Base-by-base conservation (phyloP, 805 yeast genomes). In the Spathaspora girioi region DNA sequence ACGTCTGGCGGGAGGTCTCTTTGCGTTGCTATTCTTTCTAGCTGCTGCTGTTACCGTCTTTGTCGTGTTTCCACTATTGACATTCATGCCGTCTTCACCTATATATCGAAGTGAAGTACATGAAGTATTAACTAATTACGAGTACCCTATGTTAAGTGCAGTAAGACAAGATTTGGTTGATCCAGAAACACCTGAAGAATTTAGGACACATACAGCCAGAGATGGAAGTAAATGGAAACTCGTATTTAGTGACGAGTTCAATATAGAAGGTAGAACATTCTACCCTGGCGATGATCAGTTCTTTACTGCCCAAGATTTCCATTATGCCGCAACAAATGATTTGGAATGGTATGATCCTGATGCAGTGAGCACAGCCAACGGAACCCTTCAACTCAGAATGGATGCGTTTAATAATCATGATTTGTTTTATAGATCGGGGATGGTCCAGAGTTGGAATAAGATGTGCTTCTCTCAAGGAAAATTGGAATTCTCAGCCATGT, bases 341-440 rank as follows among this genome's bases (percentile, higher is more conserved):
- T 77, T 90, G 63, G 97, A 92, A 72, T 92, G 97, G 97, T 92
- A 92, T 68, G 86, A 83, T 54, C 98, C 98, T 1, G 97, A 92
- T 65, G 97, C 97, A 1, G 83, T 78, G 2, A 78, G 84, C 29
- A 92, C 97, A 0, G 73, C 69, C 5, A 81, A 87, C 57, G 97
- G 97, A 53, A 77, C 90, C 4, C 65, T 88, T 47, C 69, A 73
- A 46, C 60, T 92, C 19, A 76, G 85, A 49, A 71, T 92, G 83
- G 97, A 92, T 64, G 96, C 97, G 1, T 87, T 73, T 68, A 73
- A 80, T 61, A 88, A 87, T 68, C 97, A 91, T 69, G 73, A 86
- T 60, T 70, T 92, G 56, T 83, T 75, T 66, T 92, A 92, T 73
- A 79, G 97, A 59, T 87, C 96, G 1, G 97, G 93, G 19, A 89